Conservation (phyloP, 2,329 filamentous ascomycete species). For the Metarhizium album region DNA sequence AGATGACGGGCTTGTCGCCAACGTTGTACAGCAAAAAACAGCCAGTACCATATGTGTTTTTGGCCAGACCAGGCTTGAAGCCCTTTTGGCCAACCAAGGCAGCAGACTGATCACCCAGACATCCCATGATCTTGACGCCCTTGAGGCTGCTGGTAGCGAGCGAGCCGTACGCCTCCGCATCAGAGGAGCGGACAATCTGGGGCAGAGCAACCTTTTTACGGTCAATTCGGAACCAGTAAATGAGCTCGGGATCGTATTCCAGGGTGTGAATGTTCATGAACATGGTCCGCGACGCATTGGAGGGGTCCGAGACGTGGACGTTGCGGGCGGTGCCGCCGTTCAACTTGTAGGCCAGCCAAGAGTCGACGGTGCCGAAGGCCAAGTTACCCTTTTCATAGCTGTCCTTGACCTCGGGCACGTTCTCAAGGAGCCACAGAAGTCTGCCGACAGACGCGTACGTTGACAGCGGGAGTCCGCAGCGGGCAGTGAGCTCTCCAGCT, state of each 20-base stretch:
- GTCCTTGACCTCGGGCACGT: conserved; percentile 53
- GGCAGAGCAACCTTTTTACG: conserved; percentile 58
- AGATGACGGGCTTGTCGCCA: conserved; percentile 68
- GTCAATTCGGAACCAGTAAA: conserved; percentile 68
- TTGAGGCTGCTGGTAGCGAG: conserved; percentile 51
- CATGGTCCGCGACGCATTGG: conserved; percentile 79
- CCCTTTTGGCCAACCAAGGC: conserved; percentile 72
- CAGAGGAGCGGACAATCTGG: conserved; percentile 67
- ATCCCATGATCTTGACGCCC: conserved; percentile 62
- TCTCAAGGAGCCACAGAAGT: conserved; percentile 64
- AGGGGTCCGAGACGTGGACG: conserved; percentile 65
- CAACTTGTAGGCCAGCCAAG: conserved; percentile 71
- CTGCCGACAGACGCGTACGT: conserved; percentile 76
- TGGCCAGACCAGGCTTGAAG: conserved; percentile 64
- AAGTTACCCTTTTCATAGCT: conserved; percentile 63
- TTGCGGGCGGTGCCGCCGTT: conserved; percentile 58
- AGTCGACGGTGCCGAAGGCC: conserved; percentile 71
- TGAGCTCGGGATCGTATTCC: conserved; percentile 60
- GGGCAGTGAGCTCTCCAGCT: conserved; percentile 52
- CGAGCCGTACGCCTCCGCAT: conserved; percentile 55
- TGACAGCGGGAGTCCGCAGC: conserved; percentile 69
- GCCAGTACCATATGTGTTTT: conserved; percentile 80
- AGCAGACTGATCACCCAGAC: conserved; percentile 71
- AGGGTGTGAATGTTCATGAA: conserved; percentile 74
- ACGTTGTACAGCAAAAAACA: conserved; percentile 81